Conservation (phyloP, 2,329 filamentous ascomycete species). For the Aspergillus melleus region DNA sequence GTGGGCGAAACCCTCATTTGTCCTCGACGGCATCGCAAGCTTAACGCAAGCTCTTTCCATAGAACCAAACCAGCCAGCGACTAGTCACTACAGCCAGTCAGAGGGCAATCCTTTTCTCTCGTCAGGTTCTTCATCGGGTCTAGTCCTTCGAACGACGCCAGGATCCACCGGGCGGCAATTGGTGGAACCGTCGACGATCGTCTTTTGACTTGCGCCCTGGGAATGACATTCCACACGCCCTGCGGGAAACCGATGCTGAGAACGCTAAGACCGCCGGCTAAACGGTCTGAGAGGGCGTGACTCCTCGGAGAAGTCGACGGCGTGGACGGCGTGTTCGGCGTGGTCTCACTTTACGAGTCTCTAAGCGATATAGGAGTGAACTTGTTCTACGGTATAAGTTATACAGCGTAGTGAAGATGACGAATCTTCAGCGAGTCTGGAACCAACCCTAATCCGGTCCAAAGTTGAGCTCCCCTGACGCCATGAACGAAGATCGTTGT, state of each 20-base stretch:
- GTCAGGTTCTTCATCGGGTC: not conserved
- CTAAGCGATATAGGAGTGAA: too few relatives aligned
- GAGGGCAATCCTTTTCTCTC: not conserved
- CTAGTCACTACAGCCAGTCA: too few relatives aligned
- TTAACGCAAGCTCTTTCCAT: not conserved
- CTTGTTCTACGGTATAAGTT: too few relatives aligned
- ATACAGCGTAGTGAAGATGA: not conserved
- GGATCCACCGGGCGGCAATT: not conserved
- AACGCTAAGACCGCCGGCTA: not conserved
- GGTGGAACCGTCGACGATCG: constrained; percentile 1
- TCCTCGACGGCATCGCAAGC: not conserved
- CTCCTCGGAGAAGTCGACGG: not conserved
- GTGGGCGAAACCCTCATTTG: not conserved
- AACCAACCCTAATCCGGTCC: not conserved
- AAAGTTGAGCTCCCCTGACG: not conserved
- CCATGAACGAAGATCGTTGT: not conserved
- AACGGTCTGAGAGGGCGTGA: too few relatives aligned
- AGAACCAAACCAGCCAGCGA: too few relatives aligned
- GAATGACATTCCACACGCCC: not conserved
- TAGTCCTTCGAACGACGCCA: not conserved
- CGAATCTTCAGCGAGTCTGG: not conserved
- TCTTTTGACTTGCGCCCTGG: not conserved
- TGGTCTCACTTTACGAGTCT: not conserved
- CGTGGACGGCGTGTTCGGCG: not conserved
- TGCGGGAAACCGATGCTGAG: not conserved